Conservation (phyloP, 768 basidiomycete species). For the Termitomyces sp. region DNA sequence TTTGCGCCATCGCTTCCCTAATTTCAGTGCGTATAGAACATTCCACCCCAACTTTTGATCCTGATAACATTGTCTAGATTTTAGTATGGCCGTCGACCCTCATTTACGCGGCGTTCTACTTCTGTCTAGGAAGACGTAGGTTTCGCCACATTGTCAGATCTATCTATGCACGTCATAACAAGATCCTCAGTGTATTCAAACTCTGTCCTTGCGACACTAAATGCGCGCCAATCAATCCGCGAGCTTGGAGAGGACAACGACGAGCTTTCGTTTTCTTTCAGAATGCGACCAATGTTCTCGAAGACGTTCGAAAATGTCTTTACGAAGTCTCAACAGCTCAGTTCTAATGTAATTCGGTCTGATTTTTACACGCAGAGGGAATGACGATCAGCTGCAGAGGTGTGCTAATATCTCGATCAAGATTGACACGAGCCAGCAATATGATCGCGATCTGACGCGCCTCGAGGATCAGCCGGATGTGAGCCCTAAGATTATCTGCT, state of each 20-base stretch:
- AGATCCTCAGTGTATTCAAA: slow-evolving; percentile 43
- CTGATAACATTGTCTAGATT: slow-evolving; percentile 27
- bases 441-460: slow-evolving; percentile 28
- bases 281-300: slow-evolving; percentile 32
- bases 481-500: not conserved
- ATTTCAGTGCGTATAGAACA: slow-evolving; percentile 25
- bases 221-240: slow-evolving; percentile 40
- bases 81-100: slow-evolving; percentile 42
- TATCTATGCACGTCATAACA: not conserved
- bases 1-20: slow-evolving; percentile 39
- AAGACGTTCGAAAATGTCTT: slow-evolving; percentile 8
- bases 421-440: slow-evolving; percentile 57
- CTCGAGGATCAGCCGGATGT: slow-evolving; percentile 16
- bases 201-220: slow-evolving; percentile 48
- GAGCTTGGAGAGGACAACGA: slow-evolving; percentile 39
- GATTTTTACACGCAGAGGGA: not conserved
- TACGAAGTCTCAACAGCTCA: slow-evolving; percentile 22
- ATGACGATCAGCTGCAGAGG: slow-evolving; percentile 20
- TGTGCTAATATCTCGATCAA: slow-evolving; percentile 57
- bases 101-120: slow-evolving; percentile 56
- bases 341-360: slow-evolving; percentile 22
- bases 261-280: slow-evolving; percentile 37
- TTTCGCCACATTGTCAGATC: not conserved
- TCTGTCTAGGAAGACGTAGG: slow-evolving; percentile 46
- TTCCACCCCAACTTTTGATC: not conserved